Evolutionary conservation across 2,329 filamentous ascomycete genomes (phyloP), one percentile per base, ranked within the genome.

Genomic region (Xylariaceae sp.): DNA sequence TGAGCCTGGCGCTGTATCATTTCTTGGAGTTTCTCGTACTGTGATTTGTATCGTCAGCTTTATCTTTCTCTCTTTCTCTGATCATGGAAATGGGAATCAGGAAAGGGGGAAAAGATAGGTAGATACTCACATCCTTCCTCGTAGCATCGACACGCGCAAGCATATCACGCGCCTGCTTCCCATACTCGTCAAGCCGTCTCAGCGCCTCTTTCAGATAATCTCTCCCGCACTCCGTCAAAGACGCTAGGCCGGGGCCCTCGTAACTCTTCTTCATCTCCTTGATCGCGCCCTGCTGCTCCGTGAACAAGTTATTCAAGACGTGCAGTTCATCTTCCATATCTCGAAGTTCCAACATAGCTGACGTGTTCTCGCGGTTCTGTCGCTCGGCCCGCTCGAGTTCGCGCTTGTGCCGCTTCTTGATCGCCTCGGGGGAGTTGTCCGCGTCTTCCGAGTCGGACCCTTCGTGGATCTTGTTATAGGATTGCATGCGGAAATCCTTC

Each of bases 1-100:
- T 82, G 78, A 0, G 78, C 77, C 50, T 82, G 77, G 12, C 78
- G 75, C 53, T 82, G 78, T 28, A 79, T 77, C 68, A 83, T 78
- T 55, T 82, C 76, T 9, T 82, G 71, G 4, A 83, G 67, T 46
- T 80, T 80, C 50, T 81, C 76, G 46, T 80, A 81, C 66, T 72
- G 13, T 9, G 21, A 6, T 24, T 24, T 24, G 6, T 6, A n/a
- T n/a, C n/a, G 11, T 24, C 11, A 24, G 21, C 21, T 11, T 24
- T 24, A 11, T 24, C 21, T 11, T 24, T n/a, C n/a, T n/a, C n/a
- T n/a, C n/a, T n/a, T n/a, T n/a, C n/a, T n/a, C n/a, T n/a, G n/a
- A n/a, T n/a, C n/a, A n/a, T n/a, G n/a, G n/a, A n/a, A n/a, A n/a
- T n/a, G n/a, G n/a, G n/a, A n/a, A n/a, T n/a, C n/a, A n/a, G n/a